phyloP scores from a whole-genome alignment of 2,329 filamentous ascomycete species.

The Xylaria sp. region DNA sequence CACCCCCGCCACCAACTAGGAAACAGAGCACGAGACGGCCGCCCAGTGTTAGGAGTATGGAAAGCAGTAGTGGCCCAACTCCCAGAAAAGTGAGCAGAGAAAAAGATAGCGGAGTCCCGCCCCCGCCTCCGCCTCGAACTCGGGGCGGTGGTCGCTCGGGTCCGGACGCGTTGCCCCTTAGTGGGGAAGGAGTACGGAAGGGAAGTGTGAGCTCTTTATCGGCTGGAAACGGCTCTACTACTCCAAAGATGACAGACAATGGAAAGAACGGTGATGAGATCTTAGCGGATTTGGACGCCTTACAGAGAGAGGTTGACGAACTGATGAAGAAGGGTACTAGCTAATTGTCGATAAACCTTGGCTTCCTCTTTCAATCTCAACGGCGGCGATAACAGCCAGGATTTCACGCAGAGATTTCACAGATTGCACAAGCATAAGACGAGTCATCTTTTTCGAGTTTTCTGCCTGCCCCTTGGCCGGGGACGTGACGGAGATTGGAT shows the following conservation, averaged over 20 bases:
- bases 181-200: conserved; percentile 42
- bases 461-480: neutral
- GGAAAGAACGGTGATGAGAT: conserved; percentile 65
- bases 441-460: neutral
- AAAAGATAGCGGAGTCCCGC: conserved; percentile 49
- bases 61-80: conserved; percentile 48
- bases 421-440: conserved; percentile 10
- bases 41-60: conserved; percentile 56
- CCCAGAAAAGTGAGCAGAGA: conserved; percentile 50
- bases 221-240: conserved; percentile 36
- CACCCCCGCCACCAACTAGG: conserved; percentile 60
- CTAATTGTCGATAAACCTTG: conserved; percentile 8
- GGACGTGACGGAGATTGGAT: conserved; percentile 8
- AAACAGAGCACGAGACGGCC: conserved; percentile 59
- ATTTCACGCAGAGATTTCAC: neutral
- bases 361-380: neutral
- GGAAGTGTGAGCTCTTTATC: conserved; percentile 48
- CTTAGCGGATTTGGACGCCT: conserved; percentile 75
- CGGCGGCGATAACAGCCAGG: neutral
- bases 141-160: conserved; percentile 61
- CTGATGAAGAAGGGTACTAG: conserved; percentile 56
- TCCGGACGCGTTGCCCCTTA: conserved; percentile 50
- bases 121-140: conserved; percentile 62
- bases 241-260: conserved; percentile 39
- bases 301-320: conserved; percentile 82